A percentile compares a stretch with the other conserved stretches of the same genome.
Evolutionary conservation across 192 early-diverging fungal species (phyloP).

Genomic region (Entomortierella parvispora): DNA sequence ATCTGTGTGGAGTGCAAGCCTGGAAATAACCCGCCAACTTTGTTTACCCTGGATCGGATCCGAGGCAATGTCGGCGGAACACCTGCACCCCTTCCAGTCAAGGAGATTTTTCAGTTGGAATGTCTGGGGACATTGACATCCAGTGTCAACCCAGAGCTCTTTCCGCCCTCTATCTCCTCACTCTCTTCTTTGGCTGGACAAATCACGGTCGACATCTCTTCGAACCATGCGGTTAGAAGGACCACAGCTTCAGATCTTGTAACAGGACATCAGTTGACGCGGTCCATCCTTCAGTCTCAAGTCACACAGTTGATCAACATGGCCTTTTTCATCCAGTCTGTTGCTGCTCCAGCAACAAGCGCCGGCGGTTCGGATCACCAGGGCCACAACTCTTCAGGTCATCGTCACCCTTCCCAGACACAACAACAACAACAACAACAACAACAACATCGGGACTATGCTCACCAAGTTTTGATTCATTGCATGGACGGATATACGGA

Average conservation of each 20-base stretch:
- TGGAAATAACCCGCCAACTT: conserved; percentile 19
- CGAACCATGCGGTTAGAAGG: conserved; percentile 27
- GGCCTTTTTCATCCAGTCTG: conserved; percentile 38
- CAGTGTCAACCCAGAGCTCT: conserved; percentile 26
- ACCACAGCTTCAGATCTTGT: conserved; percentile 18
- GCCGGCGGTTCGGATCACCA: neutral
- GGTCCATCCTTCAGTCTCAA: conserved; percentile 20
- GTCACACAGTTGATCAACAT: conserved; percentile 35
- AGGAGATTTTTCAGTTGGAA: conserved; percentile 50
- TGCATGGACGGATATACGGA: conserved; percentile 70
- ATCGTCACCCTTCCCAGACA: neutral
- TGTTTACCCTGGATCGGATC: conserved; percentile 38
- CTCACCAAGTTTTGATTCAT: conserved; percentile 60
- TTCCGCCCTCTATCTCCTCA: conserved; percentile 38
- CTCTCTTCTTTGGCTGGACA: conserved; percentile 33
- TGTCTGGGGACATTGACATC: conserved; percentile 22
- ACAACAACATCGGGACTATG: conserved; percentile 27
- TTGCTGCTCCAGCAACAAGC: conserved; percentile 6
- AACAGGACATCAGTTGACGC: conserved; percentile 3
- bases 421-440: conserved; percentile 14
- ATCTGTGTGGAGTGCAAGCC: conserved; percentile 45
- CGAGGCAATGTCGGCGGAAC: conserved; percentile 13
- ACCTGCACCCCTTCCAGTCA: conserved; percentile 18
- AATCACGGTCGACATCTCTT: conserved; percentile 5
- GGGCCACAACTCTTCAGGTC: neutral